Evolutionary conservation across 345 rosid genomes (phyloP), one percentile per base, ranked within the genome.

Genomic region (Acer campestre): DNA sequence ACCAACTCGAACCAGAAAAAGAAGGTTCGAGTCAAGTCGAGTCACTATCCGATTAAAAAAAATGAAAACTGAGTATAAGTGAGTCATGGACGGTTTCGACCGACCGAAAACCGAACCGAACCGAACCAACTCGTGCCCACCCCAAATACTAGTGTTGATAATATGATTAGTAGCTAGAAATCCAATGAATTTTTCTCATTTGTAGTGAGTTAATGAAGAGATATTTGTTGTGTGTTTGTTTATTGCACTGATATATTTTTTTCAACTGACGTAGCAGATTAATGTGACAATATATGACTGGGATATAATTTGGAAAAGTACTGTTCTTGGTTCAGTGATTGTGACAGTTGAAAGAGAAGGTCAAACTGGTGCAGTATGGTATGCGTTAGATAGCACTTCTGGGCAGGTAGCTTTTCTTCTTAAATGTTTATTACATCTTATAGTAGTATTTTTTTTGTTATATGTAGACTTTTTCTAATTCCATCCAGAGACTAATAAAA

Each of bases 251-350:
- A 74, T 67, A n/a, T 61, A 17, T 67, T 61, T 48, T 49, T 38
- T 44, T 69, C 63, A 11, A 59, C 68, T 73, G 70, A 22, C 68
- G 7, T 75, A 68, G 51, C 91, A 96, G 99, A 96, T 96, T 77
- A 91, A 83, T 79, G 97, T 94, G 69, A 92, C 98, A 51, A 94
- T 96, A 86, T 94, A 94, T 87, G 99, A 96, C 76, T 96, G 99
- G 99, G 99, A 96, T 84, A 94, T 96, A 76, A 91, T 96, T 80
- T 96, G 99, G 99, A 96, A 94, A 86, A 96, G 99, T 88, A 84
- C 99, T 64, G 88, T 88, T 80, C 98, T 96, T 79, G 98, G 98
- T 84, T 91, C 99, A 35, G 99, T 94, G 75, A 91, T 90, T 80
- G 89, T 96, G 68, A 86, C 83, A 56, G 90, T 96, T 82, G 98